phyloP scores from a whole-genome alignment of 1,284 basidiomycete species.

The Schizophyllum commune region DNA sequence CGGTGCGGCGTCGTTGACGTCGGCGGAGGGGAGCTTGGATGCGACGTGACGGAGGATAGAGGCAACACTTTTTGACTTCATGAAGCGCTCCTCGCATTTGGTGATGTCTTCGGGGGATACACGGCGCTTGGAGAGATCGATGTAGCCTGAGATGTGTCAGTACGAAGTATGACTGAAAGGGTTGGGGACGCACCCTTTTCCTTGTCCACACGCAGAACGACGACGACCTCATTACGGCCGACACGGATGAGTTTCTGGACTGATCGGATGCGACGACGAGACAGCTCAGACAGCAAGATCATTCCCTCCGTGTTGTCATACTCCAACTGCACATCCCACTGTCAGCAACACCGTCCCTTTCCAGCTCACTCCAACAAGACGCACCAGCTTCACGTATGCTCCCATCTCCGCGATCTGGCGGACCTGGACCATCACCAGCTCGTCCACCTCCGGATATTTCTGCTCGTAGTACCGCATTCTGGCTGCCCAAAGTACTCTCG shows the following conservation, averaged over 20 bases:
- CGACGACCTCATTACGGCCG: conserved; percentile 97
- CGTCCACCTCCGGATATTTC: conserved; percentile 85
- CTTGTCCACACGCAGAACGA: conserved; percentile 97
- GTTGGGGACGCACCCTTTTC: conserved; percentile 76
- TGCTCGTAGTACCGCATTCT: conserved; percentile 80
- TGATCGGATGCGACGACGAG: conserved; percentile 91
- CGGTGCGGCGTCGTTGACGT: conserved; percentile 26
- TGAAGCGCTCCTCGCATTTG: conserved; percentile 97
- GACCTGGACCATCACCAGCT: conserved; percentile 99
- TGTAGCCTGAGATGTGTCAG: conserved; percentile 65
- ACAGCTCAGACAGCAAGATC: conserved; percentile 97
- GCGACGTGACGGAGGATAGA: conserved; percentile 94
- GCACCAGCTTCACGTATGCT: conserved; percentile 94
- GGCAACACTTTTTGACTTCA: conserved; percentile 94
- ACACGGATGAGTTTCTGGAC: conserved; percentile 99
- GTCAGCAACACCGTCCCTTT: no score
- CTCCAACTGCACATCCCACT: conserved; percentile 46
- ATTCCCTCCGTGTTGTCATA: conserved; percentile 99
- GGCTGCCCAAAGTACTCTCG: background rate
- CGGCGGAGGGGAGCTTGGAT: conserved; percentile 66
- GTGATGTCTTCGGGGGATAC: conserved; percentile 99
- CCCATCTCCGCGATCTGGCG: conserved; percentile 99
- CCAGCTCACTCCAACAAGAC: no score
- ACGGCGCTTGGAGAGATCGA: conserved; percentile 97
- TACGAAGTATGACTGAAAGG: background rate